A percentile compares a stretch with the other conserved stretches of the same genome.
Evolutionary conservation across 345 rosid species (phyloP).

Genomic region (Tarenaya hassleriana): DNA sequence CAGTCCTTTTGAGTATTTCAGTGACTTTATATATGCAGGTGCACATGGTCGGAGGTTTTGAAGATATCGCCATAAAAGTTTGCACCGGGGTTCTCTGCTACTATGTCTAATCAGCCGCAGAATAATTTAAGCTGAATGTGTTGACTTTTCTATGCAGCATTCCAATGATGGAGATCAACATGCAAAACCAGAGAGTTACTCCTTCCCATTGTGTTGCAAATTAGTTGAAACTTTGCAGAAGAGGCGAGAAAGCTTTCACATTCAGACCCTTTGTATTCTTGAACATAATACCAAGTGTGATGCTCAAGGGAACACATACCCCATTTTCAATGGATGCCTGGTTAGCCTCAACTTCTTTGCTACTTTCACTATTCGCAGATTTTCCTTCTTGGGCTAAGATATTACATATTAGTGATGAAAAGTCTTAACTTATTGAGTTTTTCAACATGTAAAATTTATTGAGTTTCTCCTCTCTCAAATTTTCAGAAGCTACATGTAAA

Average conservation of each 20-base stretch:
- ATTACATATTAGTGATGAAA: background rate
- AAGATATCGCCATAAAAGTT: conserved; percentile 56
- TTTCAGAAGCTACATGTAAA: background rate
- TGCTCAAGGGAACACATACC: conserved; percentile 49
- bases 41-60: conserved; percentile 78
- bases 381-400: background rate
- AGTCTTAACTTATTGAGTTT: background rate
- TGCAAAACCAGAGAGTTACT: conserved; percentile 42
- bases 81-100: conserved; percentile 27
- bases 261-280: conserved; percentile 58
- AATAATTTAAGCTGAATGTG: conserved; percentile 26
- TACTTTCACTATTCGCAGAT: conserved; percentile 8
- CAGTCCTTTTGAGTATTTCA: background rate
- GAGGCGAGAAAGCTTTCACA: conserved; percentile 66
- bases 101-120: background rate
- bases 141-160: conserved; percentile 50
- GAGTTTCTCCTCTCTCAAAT: background rate
- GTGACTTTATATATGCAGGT: conserved; percentile 46
- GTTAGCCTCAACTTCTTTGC: conserved; percentile 30
- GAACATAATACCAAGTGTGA: conserved; percentile 67
- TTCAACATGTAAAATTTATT: background rate
- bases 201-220: conserved; percentile 63
- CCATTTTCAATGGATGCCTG: conserved; percentile 66
- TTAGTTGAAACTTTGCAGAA: conserved; percentile 51
- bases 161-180: conserved; percentile 22